phyloP scores from a whole-genome alignment of 306 rosid species.

The Rubus idaeus region DNA sequence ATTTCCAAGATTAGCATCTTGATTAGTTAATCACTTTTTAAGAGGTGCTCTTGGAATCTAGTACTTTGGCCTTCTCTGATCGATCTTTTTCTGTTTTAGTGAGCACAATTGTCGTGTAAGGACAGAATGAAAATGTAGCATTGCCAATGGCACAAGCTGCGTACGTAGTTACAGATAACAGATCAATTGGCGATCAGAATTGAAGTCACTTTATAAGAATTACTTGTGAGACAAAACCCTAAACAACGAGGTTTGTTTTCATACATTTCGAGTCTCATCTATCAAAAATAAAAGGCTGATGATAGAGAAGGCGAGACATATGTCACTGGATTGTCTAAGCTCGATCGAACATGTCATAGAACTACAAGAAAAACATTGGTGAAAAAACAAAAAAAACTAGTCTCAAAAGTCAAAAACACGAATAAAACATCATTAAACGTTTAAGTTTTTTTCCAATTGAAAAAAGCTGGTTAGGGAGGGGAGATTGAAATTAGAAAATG shows the following conservation, averaged over 20 bases:
- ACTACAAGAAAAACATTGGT: too few species aligned
- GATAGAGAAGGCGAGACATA: too few species aligned
- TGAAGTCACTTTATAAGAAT: neutral
- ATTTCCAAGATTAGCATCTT: constrained; percentile 20
- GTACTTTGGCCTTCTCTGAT: neutral
- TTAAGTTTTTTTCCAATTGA: too few species aligned
- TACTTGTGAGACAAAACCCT: neutral
- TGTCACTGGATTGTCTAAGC: neutral
- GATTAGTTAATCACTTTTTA: neutral
- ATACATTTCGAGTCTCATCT: too few species aligned
- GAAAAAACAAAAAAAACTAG: too few species aligned
- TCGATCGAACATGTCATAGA: neutral
- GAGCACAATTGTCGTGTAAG: neutral
- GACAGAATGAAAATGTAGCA: too few species aligned
- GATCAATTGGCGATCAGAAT: too few species aligned
- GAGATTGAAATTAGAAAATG: constrained; percentile 7
- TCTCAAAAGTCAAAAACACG: too few species aligned
- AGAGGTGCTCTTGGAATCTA: constrained; percentile 5
- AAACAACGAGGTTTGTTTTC: too few species aligned
- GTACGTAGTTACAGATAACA: too few species aligned
- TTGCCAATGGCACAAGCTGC: too few species aligned
- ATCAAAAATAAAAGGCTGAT: too few species aligned
- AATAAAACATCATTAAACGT: neutral
- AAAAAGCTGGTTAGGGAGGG: neutral
- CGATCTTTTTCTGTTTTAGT: neutral